phyloP scores from a whole-genome alignment of 1,284 basidiomycete species.

The Melampsora americana region DNA sequence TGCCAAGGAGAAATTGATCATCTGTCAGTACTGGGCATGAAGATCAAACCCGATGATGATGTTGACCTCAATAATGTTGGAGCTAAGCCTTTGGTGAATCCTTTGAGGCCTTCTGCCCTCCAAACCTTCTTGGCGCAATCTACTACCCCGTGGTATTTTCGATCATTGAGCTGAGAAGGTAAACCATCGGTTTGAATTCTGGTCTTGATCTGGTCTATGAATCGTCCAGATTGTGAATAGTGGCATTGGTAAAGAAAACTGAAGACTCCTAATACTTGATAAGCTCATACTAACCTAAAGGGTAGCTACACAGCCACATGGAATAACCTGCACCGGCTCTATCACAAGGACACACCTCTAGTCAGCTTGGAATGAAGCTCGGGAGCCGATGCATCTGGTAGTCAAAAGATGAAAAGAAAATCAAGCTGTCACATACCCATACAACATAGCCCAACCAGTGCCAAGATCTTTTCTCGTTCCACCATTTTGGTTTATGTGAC shows the following conservation, averaged over 20 bases:
- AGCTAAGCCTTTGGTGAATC: conserved; percentile 81
- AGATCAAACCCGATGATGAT: not conserved
- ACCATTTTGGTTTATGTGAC: conserved; percentile 29
- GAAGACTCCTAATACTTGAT: conserved; percentile 15
- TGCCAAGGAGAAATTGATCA: conserved; percentile 1
- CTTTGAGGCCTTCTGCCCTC: conserved; percentile 72
- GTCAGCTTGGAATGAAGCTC: not conserved
- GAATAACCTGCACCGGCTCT: conserved; percentile 51
- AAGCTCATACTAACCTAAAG: conserved; percentile 33
- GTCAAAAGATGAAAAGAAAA: conserved; percentile 52
- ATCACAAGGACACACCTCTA: not conserved
- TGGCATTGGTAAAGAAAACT: conserved; percentile 1
- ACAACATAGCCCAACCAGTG: conserved; percentile 71
- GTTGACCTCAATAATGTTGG: conserved; percentile 81
- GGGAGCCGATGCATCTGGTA: not conserved
- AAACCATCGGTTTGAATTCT: conserved; percentile 85
- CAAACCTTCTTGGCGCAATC: conserved; percentile 80
- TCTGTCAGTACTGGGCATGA: not conserved
- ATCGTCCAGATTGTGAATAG: conserved; percentile 64
- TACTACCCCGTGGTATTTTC: conserved; percentile 72
- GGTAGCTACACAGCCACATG: conserved; percentile 53
- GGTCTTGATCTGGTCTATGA: conserved; percentile 84
- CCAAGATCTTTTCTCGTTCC: conserved; percentile 67
- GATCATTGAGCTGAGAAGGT: conserved; percentile 43
- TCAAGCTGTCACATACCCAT: conserved; percentile 75